Conservation (phyloP, 176 grass and related monocot species). For the Zoysia pacifica region DNA sequence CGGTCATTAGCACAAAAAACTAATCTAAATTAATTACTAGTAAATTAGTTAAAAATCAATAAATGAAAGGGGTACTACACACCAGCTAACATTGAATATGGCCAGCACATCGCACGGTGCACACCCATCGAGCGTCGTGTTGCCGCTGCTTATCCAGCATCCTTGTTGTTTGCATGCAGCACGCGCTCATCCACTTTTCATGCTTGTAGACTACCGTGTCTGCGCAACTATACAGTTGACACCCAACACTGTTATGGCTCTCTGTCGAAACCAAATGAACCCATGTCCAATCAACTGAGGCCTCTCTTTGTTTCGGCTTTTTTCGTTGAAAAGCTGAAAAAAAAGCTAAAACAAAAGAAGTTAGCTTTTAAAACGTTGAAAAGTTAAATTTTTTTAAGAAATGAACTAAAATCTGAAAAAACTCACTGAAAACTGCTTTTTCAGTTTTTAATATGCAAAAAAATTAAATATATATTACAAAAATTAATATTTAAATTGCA, state of each 20-base stretch:
- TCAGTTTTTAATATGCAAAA: too few relatives aligned
- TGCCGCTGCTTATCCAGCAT: neutral
- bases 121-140: too few relatives aligned
- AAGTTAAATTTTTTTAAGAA: too few relatives aligned
- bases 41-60: neutral
- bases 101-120: too few relatives aligned
- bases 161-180: neutral
- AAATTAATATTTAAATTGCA: too few relatives aligned
- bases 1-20: too few relatives aligned
- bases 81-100: neutral
- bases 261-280: slow-evolving; percentile 15
- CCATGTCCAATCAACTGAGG: slow-evolving; percentile 8
- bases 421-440: too few relatives aligned
- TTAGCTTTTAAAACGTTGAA: too few relatives aligned
- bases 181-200: neutral
- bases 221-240: slow-evolving; percentile 24
- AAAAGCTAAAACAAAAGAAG: too few relatives aligned
- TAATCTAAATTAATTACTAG: too few relatives aligned
- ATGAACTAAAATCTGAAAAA: too few relatives aligned
- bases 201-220: neutral
- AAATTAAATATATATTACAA: too few relatives aligned
- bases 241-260: slow-evolving; percentile 18
- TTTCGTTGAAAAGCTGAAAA: neutral
- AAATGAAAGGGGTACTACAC: neutral
- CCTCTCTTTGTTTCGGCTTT: neutral